Evolutionary conservation across 768 basidiomycete species (phyloP).

Genomic region (Lentinula aciculospora): DNA sequence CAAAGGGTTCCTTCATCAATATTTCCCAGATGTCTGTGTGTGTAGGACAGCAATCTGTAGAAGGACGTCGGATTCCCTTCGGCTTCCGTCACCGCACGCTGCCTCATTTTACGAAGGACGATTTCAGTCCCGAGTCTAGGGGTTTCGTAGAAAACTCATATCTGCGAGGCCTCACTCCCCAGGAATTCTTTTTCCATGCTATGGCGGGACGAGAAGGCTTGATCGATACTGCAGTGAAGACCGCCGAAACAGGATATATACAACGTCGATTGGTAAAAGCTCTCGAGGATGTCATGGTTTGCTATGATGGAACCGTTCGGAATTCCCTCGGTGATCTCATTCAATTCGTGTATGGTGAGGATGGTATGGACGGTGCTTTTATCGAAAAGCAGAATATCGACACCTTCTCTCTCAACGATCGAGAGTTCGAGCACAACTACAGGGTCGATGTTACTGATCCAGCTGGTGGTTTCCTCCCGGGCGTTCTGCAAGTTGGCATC

Average conservation of each 20-base stretch:
- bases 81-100: constrained; percentile 96
- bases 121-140: constrained; percentile 95
- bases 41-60: constrained; percentile 97
- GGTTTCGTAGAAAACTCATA: constrained; percentile 99
- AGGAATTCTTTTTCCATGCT: constrained; percentile 99
- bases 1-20: constrained; percentile 99
- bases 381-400: constrained; percentile 96
- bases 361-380: constrained; percentile 97
- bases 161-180: constrained; percentile 90
- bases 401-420: constrained; percentile 76
- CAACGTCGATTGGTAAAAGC: constrained; percentile 98
- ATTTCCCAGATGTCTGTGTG: constrained; percentile 99
- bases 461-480: constrained; percentile 70
- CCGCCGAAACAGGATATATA: constrained; percentile 98
- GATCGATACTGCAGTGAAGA: constrained; percentile 99
- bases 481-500: constrained; percentile 81
- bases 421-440: constrained; percentile 85
- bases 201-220: constrained; percentile 99
- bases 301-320: constrained; percentile 96
- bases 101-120: constrained; percentile 97
- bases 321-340: constrained; percentile 96
- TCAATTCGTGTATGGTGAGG: constrained; percentile 96
- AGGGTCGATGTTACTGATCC: constrained; percentile 93
- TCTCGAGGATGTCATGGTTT: constrained; percentile 94
- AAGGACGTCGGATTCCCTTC: constrained; percentile 97